Base-by-base conservation (phyloP, 179 eudicot genomes). In the Spinacia oleracea region DNA sequence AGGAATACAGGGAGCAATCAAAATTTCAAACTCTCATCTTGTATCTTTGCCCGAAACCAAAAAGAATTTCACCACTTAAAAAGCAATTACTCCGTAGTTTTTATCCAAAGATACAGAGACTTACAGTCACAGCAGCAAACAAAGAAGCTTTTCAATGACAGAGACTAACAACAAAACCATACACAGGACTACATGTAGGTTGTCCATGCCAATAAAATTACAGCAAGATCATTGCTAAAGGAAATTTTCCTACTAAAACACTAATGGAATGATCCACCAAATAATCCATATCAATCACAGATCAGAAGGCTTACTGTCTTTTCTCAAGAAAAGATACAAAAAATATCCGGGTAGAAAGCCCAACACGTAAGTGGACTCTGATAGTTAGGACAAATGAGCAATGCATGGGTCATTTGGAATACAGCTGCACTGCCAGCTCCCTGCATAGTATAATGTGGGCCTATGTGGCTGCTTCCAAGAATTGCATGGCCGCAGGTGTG, bases 21-120 rank as follows among this genome's bases (percentile, higher is more conserved):
- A 8, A 60, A 2, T 48, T 67, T 73, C 77, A 48, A 72, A 51
- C 40, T 62, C 72, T 46, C 64, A 62, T 48, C n/a, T 18, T 65
- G 9, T 34, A 27, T n/a, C 2, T 45, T 29, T 59, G 23, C 25
- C 35, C 8, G 23, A 5, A 42, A 10, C 51, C 51, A 34, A 32
- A 3, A 16, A 16, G 9, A 0, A 31, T 25, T 15, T 32, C n/a
- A 32, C 70, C n/a, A 1, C 34, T 65, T 16, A 16, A 65, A 32
- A 65, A 34, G 70, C 2, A 34, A 34, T 32, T 4, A n/a, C n/a
- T n/a, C n/a, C n/a, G n/a, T n/a, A 34, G 21, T 32, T 35, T 32
- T 32, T 5, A 65, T 18, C 31, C 10, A 34, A 34, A 66, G 6
- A 32, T 5, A 64, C 40, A 31, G 42, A 20, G 48, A 66, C 46